These are phyloP conservation scores for Microbotryum violaceum DNA, from an alignment of 1,284 basidiomycete species.

Conservation along the genomic window DNA sequence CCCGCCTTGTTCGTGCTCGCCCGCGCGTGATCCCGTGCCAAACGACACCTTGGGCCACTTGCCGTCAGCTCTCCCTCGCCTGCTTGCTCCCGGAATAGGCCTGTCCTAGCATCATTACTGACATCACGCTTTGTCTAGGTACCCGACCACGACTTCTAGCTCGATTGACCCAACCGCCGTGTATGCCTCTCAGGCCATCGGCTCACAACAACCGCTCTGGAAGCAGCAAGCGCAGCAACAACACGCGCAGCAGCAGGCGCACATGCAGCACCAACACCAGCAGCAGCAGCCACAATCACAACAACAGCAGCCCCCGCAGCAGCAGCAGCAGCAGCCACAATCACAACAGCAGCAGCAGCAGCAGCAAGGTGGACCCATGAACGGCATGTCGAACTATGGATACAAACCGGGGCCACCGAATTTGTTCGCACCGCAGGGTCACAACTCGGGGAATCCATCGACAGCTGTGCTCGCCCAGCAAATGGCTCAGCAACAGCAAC, in stretches of 20 bases:
- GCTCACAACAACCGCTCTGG: not conserved
- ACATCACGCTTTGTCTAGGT: no score
- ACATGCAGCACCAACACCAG: not conserved
- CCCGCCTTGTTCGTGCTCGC: no score
- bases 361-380: not conserved
- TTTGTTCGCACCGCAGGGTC: not conserved
- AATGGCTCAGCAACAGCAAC: conserved; percentile 14
- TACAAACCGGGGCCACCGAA: not conserved
- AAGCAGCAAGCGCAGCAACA: not conserved
- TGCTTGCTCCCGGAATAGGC: no score
- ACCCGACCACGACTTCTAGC: no score
- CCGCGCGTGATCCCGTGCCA: no score
- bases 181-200: no score
- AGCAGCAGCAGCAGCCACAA: not conserved
- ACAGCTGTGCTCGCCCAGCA: conserved; percentile 20
- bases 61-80: no score
- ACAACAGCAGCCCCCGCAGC: conserved; percentile 2
- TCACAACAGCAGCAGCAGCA: not conserved
- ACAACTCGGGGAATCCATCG: conserved; percentile 1
- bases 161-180: no score
- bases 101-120: no score
- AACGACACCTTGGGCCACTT: no score
- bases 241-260: not conserved
- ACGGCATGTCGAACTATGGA: not conserved
- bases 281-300: not conserved